phyloP scores from a whole-genome alignment of 2,329 filamentous ascomycete genomes.

The Septoria linicola region DNA sequence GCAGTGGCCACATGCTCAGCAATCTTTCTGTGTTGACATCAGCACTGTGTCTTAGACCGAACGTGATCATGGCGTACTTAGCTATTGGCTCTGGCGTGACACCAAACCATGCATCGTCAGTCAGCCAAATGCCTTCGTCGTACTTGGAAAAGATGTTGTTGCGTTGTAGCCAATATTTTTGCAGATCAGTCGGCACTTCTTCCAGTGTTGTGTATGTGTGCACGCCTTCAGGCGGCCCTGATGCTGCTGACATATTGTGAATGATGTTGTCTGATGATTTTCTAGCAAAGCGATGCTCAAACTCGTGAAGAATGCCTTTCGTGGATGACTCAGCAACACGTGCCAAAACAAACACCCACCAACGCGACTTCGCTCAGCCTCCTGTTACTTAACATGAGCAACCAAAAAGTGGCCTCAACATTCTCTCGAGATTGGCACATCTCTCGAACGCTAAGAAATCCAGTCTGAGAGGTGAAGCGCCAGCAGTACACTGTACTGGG shows the following conservation, averaged over 20 bases:
- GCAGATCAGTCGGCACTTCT: slow-evolving; percentile 78
- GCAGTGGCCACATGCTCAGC: slow-evolving; percentile 66
- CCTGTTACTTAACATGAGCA: too few species aligned
- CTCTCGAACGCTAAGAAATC: too few species aligned
- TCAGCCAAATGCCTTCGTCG: slow-evolving; percentile 84
- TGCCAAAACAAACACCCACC: too few species aligned
- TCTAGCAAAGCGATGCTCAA: too few species aligned
- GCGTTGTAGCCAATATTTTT: slow-evolving; percentile 91
- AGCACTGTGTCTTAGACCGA: neutral
- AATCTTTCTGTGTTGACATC: slow-evolving; percentile 63
- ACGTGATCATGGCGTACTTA: slow-evolving; percentile 55
- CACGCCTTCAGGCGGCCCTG: slow-evolving; percentile 59
- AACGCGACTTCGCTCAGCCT: too few species aligned
- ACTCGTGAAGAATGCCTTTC: too few species aligned
- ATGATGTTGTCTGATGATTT: slow-evolving; percentile 1
- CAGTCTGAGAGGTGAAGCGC: too few species aligned
- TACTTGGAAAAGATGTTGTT: slow-evolving; percentile 85
- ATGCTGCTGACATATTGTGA: slow-evolving; percentile 16
- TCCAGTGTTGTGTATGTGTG: slow-evolving; percentile 70
- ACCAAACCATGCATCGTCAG: slow-evolving; percentile 92
- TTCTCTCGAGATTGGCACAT: too few species aligned
- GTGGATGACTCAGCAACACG: neutral
- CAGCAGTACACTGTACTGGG: too few species aligned
- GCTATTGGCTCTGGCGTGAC: slow-evolving; percentile 93
- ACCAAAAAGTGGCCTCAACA: too few species aligned